Evolutionary conservation across 1,284 basidiomycete species (phyloP), one percentile per base, ranked within the genome.

Genomic region (Cryptococcus sp.): DNA sequence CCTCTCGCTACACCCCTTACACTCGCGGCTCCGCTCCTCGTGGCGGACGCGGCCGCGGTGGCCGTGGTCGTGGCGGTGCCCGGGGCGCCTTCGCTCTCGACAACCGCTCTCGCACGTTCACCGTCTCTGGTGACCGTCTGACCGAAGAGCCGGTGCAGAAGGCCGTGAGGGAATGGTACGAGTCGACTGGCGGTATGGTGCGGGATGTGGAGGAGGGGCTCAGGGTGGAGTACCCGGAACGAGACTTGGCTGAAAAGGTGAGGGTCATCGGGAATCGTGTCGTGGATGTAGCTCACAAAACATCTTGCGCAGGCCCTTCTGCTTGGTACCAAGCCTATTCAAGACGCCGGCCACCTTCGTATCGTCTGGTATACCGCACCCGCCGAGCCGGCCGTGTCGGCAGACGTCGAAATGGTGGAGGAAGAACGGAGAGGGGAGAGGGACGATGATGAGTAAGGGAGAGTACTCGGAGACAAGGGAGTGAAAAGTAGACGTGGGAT

Each of bases 21-120:
- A n/a, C 46, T 15, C 46, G 46, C 15, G 46, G 46, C 13, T 21
- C 45, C 24, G 20, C 20, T 46, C 80, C 82, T 4, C 87, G 88
- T 60, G 82, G 87, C 60, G 82, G 87, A 13, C 63, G 65, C 33
- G 63, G 85, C 1, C 83, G 89, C n/a, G 88, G 83, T 9, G 64
- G 63, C 16, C 53, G 68, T 65, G 82, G 87, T 51, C 42, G 54
- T n/a, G 87, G 88, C 47, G 62, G 64, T 28, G 60, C 75, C 12
- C 64, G 69, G 28, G 72, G 71, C 64, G n/a, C 35, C 5, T 88
- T 95, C 85, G 87, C 88, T 64, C 83, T 97, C 23, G 93, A 97
- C 77, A 93, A 95, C 68, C 85, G 93, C 18, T 88, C 93, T 4
- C 89, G 87, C 76, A 86, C 84, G 70, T 77, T 97, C 33, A 76